Evolutionary conservation across 1,284 basidiomycete species (phyloP), one percentile per base, ranked within the genome.

Genomic region (Gymnopus androsaceus): DNA sequence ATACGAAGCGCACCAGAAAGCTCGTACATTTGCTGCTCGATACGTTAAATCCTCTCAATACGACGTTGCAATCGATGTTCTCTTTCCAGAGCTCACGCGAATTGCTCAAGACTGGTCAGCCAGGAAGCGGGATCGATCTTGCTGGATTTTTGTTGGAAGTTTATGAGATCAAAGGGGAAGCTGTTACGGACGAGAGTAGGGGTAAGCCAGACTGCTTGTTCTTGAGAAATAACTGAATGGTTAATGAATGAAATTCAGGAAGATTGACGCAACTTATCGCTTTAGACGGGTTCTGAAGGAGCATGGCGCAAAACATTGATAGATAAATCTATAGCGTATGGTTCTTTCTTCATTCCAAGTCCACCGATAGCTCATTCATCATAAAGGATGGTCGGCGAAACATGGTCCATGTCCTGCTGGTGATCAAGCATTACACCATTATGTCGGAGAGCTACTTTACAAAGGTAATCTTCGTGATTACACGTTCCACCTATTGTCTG

Each of bases 1-100:
- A 3, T 96, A 97, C 72, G 91, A 92, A 64, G 94, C 94, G 0
- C 95, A 97, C 65, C 94, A 97, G 71, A 96, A 96, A 74, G 91
- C 94, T 25, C 85, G 95, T 30, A 97, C 95, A 25, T 95, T 95
- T 61, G 93, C 93, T 4, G 88, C 94, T 11, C 83, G 94, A 64
- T 92, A 96, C 68, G 75, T 79, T 50, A 89, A 91, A 71, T 85
- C 91, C 3, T 80, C 79, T 1, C 87, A 94, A 63, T 85, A 87
- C 67, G 86, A 88, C 63, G 87, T 86, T 12, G 93, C 93, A 14
- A 87, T 93, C 71, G 89, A 94, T 70, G 89, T 97, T 9, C 82
- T 96, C 51, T 95, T n/a, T 94, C 72, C 88, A 92, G 64, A 87
- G 85, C 37, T 85, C 92, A 2, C 80, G 88, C 48, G 91, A 93